Evolutionary conservation across 108 stramenopile genomes (phyloP), one percentile per base, ranked within the genome.

Genomic region (Skeletonema potamos): DNA sequence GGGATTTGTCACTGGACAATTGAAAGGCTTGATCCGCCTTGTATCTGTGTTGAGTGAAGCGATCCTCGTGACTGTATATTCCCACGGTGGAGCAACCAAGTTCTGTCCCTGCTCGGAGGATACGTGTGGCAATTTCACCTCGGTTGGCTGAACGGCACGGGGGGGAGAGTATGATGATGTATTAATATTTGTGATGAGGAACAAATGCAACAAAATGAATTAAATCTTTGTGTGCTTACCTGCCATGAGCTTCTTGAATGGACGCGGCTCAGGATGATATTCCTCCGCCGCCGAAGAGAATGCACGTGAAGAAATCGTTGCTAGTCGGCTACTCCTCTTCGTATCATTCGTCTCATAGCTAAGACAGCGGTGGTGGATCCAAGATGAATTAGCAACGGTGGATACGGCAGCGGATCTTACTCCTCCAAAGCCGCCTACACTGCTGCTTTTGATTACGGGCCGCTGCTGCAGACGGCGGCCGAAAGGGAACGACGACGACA

Each of bases 41-140:
- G 86, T 96, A 97, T 11, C 96, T 85, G 85, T 98, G 98, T 74
- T 97, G 96, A 22, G 95, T 96, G 87, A 96, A 97, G 10, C 97
- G 91, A 84, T 93, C 97, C 83, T 97, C 96, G 17, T 86, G 66
- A n/a, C 84, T 79, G 66, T 95, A 97, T 58, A 98, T 89, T 20
- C 91, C 97, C 1, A 91, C 93, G 6, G 96, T 92, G 13, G 66
- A 33, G 58, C 85, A 84, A 10, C 88, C 87, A 26, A 93, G 66
- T 70, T 97, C 96, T 22, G 91, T 68, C 10, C 86, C 89, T 2
- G 93, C 96, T 29, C 92, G 77, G 13, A 66, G 70, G 34, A 90
- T 90, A n/a, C 92, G 81, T 3, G 87, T 87, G 9, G 88, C 87
- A 70, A 90, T 89, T 68, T 89, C 88, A 39, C 89, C 87, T n/a